Evolutionary conservation across 306 rosid species (phyloP).

Genomic region (Cicer judaicum): DNA sequence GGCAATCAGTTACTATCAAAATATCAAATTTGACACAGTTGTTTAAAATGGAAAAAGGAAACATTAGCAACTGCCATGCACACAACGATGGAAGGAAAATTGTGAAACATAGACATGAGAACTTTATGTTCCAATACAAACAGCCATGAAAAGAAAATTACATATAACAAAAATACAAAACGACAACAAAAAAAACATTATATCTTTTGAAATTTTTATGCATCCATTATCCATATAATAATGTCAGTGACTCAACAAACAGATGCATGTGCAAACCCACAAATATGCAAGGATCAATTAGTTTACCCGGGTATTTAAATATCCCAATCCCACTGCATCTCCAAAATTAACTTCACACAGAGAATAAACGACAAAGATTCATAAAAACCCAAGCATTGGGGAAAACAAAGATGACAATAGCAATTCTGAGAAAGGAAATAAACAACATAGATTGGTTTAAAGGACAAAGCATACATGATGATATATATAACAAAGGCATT

Average conservation of each 20-base stretch:
- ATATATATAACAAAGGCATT: constrained; percentile 98
- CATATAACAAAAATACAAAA: not conserved
- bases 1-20: not conserved
- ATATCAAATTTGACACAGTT: not conserved
- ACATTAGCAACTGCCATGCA: constrained; percentile 15
- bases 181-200: not conserved
- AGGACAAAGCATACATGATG: constrained; percentile 73
- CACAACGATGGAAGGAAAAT: constrained; percentile 14
- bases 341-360: constrained; percentile 21
- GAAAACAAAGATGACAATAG: constrained; percentile 6
- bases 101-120: not conserved
- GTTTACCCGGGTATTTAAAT: constrained; percentile 4
- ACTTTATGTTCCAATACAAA: constrained; percentile 7
- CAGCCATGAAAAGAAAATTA: constrained; percentile 14
- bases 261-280: constrained; percentile 20
- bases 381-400: not conserved
- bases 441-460: constrained; percentile 13
- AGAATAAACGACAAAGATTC: constrained; percentile 19
- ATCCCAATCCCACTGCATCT: not conserved
- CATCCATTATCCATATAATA: not conserved
- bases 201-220: not conserved
- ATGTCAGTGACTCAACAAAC: not conserved
- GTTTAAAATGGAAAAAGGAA: not conserved
- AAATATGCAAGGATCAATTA: constrained; percentile 18
- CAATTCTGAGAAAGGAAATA: constrained; percentile 2